Evolutionary conservation across 306 rosid species (phyloP), one percentile per base, ranked within the genome.

Genomic region (Hylodesmum podocarpum): DNA sequence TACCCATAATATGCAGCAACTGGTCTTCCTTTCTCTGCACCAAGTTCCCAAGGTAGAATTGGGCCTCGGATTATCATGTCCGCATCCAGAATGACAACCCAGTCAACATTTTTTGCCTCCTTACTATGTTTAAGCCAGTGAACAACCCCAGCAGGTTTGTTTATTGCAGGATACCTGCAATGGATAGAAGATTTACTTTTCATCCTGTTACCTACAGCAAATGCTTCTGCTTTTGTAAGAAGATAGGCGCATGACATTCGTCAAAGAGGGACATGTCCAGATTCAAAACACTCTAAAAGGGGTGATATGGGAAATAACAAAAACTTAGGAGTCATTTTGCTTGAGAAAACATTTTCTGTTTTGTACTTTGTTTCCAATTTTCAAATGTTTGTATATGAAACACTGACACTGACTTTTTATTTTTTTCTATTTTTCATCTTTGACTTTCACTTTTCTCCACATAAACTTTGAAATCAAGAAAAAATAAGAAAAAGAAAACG

Each of bases 161-260:
- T 95, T 81, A 95, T 95, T 10, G 99, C 99, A 81, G 99, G 97
- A 85, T 95, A 95, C 99, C 99, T 95, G 82, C 86, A 82, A 80
- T 69, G 70, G 73, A 75, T 25, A 34, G 16, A 66, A 67, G n/a
- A 34, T 66, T 66, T 4, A 77, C 74, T 28, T 54, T 16, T 25
- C 57, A 54, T n/a, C 47, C 25, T 25, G 19, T 10, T 10, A 22
- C 68, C 28, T 39, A 2, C 4, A 37, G 63, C 59, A 59, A 81
- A 72, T 28, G 55, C 34, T 65, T 62, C 29, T 34, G 33, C 28
- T 3, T 28, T 43, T 37, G 27, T 34, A 54, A 66, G 4, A 37
- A 73, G 25, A 19, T 37, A 40, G 49, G 36, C 43, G 63, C 4
- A 6, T 29, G 5, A 34, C 44, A 34, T 76, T 71, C 25, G n/a